These are phyloP conservation scores for Lactarius vividus DNA, from an alignment of 768 basidiomycete species.

Conservation along the genomic window DNA sequence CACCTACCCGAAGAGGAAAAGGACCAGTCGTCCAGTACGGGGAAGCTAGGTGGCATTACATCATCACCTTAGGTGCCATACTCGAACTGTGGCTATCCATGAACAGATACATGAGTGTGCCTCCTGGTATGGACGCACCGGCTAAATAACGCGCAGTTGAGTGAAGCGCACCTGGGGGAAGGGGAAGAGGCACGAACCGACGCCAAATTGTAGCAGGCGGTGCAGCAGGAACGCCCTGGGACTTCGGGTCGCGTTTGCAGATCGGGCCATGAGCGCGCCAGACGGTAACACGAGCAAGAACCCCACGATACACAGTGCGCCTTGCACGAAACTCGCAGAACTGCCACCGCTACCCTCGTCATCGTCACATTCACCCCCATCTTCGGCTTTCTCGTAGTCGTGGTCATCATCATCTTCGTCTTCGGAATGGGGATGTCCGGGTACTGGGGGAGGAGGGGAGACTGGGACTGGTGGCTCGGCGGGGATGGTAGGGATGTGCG, in stretches of 20 bases:
- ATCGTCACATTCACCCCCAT: background rate
- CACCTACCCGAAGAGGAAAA: background rate
- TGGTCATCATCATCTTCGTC: background rate
- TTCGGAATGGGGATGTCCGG: background rate
- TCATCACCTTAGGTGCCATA: constrained; percentile 1
- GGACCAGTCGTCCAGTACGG: no score
- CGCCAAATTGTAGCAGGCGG: constrained; percentile 38
- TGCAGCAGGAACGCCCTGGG: constrained; percentile 44
- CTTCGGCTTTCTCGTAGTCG: background rate
- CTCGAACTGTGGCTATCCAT: background rate
- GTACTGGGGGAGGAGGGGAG: background rate
- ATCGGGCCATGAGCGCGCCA: constrained; percentile 55
- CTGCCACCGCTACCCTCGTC: background rate
- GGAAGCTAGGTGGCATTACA: no score
- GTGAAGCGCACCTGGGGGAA: background rate
- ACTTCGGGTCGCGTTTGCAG: constrained; percentile 44
- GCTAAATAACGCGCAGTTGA: background rate
- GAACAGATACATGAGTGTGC: constrained; percentile 19
- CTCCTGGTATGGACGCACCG: constrained; percentile 7
- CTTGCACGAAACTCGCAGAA: constrained; percentile 49
- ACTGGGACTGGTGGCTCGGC: background rate
- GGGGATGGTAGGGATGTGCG: constrained; percentile 34
- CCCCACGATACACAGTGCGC: constrained; percentile 48
- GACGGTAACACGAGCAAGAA: constrained; percentile 57
- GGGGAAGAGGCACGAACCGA: constrained; percentile 6